Conservation (phyloP, 441 rosid genomes). For the Mallotus japonicus region DNA sequence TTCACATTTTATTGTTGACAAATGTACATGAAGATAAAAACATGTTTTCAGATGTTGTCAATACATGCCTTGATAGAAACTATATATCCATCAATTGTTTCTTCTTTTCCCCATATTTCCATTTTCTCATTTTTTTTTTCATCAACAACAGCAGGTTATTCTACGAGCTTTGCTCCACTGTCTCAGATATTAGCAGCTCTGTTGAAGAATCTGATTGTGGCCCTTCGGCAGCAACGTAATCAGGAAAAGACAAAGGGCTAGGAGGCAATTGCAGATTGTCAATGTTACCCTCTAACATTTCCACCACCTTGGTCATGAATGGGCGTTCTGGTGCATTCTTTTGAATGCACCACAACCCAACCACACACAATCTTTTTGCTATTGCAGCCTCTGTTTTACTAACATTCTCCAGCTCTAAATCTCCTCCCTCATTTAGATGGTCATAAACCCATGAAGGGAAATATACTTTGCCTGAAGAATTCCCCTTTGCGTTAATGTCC, state of each 20-base stretch:
- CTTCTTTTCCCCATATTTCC: not conserved
- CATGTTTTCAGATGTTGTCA: not conserved
- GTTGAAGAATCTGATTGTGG: slow-evolving; percentile 28
- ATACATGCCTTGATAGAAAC: not conserved
- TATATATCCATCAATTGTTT: too few species aligned
- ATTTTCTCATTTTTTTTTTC: not conserved
- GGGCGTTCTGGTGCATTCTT: slow-evolving; percentile 32
- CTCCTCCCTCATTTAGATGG: slow-evolving; percentile 26
- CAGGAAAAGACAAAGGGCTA: slow-evolving; percentile 26
- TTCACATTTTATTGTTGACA: not conserved
- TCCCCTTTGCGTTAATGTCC: slow-evolving; percentile 4
- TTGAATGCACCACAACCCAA: slow-evolving; percentile 37
- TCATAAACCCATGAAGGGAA: slow-evolving; percentile 30
- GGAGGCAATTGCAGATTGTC: slow-evolving; percentile 29
- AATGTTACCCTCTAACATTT: slow-evolving; percentile 24
- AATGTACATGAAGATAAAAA: not conserved
- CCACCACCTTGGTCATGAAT: slow-evolving; percentile 26
- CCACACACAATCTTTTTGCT: slow-evolving; percentile 27
- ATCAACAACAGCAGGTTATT: not conserved
- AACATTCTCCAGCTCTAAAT: slow-evolving; percentile 26
- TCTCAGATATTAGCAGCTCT: slow-evolving; percentile 25
- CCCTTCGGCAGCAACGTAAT: not conserved
- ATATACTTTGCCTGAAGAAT: slow-evolving; percentile 7
- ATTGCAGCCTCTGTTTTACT: slow-evolving; percentile 22
- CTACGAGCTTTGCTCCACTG: slow-evolving; percentile 22